Evolutionary conservation across 2,329 filamentous ascomycete genomes (phyloP).

Genomic region (Rasamsonia emersonii): DNA sequence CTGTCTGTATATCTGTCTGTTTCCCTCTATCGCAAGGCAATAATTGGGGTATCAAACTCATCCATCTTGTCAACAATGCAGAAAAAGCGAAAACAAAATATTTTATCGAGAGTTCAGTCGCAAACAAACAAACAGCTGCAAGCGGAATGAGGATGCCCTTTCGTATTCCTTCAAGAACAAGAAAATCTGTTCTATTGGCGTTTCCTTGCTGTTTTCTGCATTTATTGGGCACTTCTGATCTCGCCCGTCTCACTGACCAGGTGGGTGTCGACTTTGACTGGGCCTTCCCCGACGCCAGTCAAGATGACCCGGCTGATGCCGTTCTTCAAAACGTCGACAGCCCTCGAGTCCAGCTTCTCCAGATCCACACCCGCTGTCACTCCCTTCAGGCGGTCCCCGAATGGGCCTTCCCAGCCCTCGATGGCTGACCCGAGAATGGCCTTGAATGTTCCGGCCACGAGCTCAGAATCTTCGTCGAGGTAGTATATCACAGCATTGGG

Average conservation of each 20-base stretch:
- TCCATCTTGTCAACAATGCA: too few species aligned
- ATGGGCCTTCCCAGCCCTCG: constrained; percentile 48
- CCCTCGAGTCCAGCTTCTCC: constrained; percentile 47
- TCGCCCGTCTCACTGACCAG: constrained; percentile 62
- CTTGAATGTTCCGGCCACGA: constrained; percentile 72
- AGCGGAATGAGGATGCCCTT: too few species aligned
- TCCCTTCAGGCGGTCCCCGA: constrained; percentile 46
- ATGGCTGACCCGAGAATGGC: constrained; percentile 58
- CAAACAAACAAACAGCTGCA: too few species aligned
- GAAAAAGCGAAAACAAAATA: too few species aligned
- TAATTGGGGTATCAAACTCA: too few species aligned
- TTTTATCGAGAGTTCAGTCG: too few species aligned
- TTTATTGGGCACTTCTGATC: constrained; percentile 14
- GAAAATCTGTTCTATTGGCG: too few species aligned
- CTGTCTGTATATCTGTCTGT: too few species aligned
- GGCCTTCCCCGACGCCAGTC: constrained; percentile 86
- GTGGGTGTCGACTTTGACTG: constrained; percentile 67
- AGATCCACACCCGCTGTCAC: constrained; percentile 47
- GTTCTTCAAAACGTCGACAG: constrained; percentile 58
- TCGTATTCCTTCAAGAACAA: too few species aligned
- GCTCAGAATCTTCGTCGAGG: constrained; percentile 63
- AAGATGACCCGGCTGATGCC: constrained; percentile 85
- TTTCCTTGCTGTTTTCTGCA: too few species aligned
- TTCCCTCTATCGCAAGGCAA: too few species aligned
- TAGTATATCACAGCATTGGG: constrained; percentile 98